Percentiles rank a stretch among this genome's conserved stretches.
phyloP scores from a whole-genome alignment of 2,329 filamentous ascomycete genomes.

The Calcarisporium arbuscula region DNA sequence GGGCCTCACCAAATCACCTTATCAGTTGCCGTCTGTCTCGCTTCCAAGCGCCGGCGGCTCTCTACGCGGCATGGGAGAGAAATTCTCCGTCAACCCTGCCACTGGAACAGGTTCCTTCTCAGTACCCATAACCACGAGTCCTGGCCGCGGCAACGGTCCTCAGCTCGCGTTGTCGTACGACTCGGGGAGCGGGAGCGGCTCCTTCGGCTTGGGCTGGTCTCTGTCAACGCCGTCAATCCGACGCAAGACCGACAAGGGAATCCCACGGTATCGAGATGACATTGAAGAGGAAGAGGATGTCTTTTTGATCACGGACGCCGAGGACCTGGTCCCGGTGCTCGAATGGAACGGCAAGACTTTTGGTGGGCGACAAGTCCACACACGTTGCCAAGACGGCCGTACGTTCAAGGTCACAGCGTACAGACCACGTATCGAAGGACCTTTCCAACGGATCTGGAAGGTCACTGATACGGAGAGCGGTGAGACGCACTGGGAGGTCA shows the following conservation, averaged over 20 bases:
- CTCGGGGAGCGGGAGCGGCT: slow-evolving; percentile 20
- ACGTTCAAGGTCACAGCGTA: no score
- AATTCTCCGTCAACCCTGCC: no score
- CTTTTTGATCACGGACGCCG: slow-evolving; percentile 14
- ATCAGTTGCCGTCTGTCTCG: no score
- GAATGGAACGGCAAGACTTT: slow-evolving; percentile 12
- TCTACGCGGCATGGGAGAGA: no score
- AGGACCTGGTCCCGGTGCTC: slow-evolving; percentile 22
- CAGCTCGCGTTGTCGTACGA: slow-evolving; percentile 16
- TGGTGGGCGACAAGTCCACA: slow-evolving; percentile 12
- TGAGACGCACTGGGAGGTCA: slow-evolving; percentile 15
- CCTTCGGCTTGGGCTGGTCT: slow-evolving; percentile 23
- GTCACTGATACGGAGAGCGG: no score
- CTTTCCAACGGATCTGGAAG: no score
- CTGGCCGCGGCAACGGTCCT: slow-evolving; percentile 1
- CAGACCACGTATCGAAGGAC: no score
- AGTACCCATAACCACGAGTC: slow-evolving; percentile 10
- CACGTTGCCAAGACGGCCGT: no score
- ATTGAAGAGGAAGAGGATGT: slow-evolving; percentile 15
- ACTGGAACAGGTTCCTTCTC: slow-evolving; percentile 8
- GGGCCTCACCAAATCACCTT: no score
- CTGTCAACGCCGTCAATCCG: slow-evolving; percentile 12
- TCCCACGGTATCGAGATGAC: slow-evolving; percentile 18
- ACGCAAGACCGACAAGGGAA: slow-evolving; percentile 17
- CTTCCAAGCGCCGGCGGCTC: no score